These are phyloP conservation scores for Thraustochytrium striatum DNA, from an alignment of 352 stramenopile species.

Conservation along the genomic window DNA sequence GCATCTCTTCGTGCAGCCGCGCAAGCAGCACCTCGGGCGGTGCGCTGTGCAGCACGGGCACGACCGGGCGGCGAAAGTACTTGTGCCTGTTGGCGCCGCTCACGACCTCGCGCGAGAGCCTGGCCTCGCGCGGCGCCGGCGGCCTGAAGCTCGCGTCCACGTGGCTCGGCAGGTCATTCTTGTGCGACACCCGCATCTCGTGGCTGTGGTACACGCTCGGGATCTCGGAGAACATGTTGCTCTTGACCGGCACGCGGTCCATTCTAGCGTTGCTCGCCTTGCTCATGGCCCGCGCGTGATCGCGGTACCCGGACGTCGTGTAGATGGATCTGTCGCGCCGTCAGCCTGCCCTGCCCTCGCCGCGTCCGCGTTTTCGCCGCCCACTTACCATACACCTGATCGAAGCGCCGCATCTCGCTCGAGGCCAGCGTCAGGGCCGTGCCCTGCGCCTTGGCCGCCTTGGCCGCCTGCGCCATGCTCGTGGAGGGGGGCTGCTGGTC, in stretches of 20 bases:
- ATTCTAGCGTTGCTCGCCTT: not conserved
- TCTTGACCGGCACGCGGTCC: not conserved
- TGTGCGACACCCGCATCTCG: not conserved
- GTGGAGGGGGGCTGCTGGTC: too few species aligned
- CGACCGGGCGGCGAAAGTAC: conserved; percentile 28
- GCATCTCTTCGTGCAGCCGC: not conserved
- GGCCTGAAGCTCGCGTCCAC: not conserved
- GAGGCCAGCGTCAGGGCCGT: too few species aligned
- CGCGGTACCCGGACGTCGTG: not conserved
- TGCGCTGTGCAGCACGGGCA: conserved; percentile 34
- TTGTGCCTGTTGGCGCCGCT: conserved; percentile 26
- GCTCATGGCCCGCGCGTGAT: not conserved
- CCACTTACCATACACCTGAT: conserved; percentile 24
- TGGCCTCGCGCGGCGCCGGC: not conserved
- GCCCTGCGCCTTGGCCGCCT: too few species aligned
- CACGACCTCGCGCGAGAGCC: not conserved
- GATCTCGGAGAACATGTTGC: conserved; percentile 40
- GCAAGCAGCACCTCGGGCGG: conserved; percentile 26
- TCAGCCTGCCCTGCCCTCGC: too few species aligned
- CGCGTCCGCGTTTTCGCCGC: not conserved
- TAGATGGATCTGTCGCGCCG: not conserved
- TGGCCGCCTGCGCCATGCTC: too few species aligned
- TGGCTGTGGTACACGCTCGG: conserved; percentile 29
- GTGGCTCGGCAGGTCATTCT: conserved; percentile 32
- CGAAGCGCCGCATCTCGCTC: conserved; percentile 20